Base-by-base conservation (phyloP, 495 filamentous ascomycete species). In the Penicillium cataractarum region DNA sequence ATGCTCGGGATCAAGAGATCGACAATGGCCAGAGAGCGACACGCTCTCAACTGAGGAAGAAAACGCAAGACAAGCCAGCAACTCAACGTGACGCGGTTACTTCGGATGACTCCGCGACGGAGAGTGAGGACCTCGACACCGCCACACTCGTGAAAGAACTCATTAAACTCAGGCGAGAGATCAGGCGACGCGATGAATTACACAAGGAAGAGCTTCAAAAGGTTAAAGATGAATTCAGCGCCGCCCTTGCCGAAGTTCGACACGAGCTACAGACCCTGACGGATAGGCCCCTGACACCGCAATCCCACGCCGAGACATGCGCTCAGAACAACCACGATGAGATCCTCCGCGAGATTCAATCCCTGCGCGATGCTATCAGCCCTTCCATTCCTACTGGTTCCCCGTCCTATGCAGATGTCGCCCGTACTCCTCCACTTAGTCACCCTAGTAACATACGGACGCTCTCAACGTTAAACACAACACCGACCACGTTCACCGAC, bases 161-260 rank as follows among this genome's bases (percentile, higher is more conserved):
- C n/a, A 26, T 39, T 27, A 68, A 68, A 58, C 68, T 71, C 26
- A 71, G 68, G 56, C 46, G 2, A 52, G 68, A 71, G 19, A 71
- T 68, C 60, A 71, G 60, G 53, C 53, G 4, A 6, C 60, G 65
- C 26, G 68, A 71, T 37, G 53, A 68, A 6, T 21, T 64, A 24
- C 63, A 71, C n/a, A 68, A 64, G 53, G 48, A 65, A 62, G 61
- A 70, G 5, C 58, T 70, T 3, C 61, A 63, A 26, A 70, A 58
- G 46, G 52, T 52, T 19, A 62, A 65, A 65, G 67, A 60, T 58
- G 61, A 70, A 46, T 67, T 67, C 39, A 35, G 58, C 8, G 62
- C 55, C 37, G 61, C 63, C 58, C 58, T 55, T 17, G 52, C 52
- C 1, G 52, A 55, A 21, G 58, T 67, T 32, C 61, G 51, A 65